Conservation (phyloP, 2,329 filamentous ascomycete genomes). For the Fusarium keratoplasticum region DNA sequence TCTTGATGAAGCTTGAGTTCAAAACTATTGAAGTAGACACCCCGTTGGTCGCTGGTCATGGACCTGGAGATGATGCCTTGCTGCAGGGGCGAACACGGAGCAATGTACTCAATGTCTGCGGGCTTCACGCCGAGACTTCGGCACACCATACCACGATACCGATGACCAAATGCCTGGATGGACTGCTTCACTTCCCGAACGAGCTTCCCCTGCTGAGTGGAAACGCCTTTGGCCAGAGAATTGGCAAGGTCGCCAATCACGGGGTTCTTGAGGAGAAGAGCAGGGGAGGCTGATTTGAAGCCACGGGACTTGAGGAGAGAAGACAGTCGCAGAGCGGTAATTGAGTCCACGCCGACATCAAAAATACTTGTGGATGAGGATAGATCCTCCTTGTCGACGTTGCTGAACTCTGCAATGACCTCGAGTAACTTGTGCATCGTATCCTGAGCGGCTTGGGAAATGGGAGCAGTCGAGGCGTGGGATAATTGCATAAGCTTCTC, state of each 20-base stretch:
- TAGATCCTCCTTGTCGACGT: conserved; percentile 57
- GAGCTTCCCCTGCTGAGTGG: conserved; percentile 28
- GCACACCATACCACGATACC: conserved; percentile 65
- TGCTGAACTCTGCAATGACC: conserved; percentile 66
- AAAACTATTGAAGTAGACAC: conserved; percentile 84
- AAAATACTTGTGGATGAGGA: conserved; percentile 76
- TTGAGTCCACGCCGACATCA: conserved; percentile 88
- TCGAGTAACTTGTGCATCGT: conserved; percentile 62
- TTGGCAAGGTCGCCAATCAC: conserved; percentile 60
- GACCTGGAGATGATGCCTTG: conserved; percentile 85
- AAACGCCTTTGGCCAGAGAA: conserved; percentile 44
- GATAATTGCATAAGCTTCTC: conserved; percentile 71
- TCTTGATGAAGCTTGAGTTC: conserved; percentile 63
- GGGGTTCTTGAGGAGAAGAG: conserved; percentile 74
- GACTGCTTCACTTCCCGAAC: conserved; percentile 66
- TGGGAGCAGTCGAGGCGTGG: conserved; percentile 40
- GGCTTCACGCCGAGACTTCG: conserved; percentile 62
- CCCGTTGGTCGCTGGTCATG: conserved; percentile 62
- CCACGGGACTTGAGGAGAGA: conserved; percentile 72
- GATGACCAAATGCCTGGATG: conserved; percentile 73
- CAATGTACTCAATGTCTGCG: conserved; percentile 75
- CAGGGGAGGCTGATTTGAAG: conserved; percentile 69
- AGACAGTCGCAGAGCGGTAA: conserved; percentile 80
- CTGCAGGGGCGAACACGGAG: conserved; percentile 87
- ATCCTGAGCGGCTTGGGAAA: conserved; percentile 47